Percentiles rank a stretch among this genome's conserved stretches.
These are phyloP conservation scores for Xylaria sp. DNA, from an alignment of 2,329 filamentous ascomycete genomes.

Conservation along the genomic window DNA sequence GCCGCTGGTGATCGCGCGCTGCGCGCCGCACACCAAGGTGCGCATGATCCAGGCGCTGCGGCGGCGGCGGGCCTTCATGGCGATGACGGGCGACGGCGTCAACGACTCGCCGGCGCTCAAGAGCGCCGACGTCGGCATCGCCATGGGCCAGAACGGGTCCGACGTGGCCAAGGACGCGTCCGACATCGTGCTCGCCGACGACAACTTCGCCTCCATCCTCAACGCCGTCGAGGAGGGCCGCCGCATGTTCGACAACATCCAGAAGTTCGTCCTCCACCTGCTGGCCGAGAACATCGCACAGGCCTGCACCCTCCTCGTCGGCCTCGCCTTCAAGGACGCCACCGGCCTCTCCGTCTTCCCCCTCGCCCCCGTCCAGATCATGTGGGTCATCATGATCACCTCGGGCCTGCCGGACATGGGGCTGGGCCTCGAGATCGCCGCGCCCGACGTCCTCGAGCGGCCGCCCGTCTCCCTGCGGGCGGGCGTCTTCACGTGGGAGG, in stretches of 20 bases:
- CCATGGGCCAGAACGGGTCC: constrained; percentile 71
- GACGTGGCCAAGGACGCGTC: constrained; percentile 80
- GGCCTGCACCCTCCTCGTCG: no score
- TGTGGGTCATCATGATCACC: no score
- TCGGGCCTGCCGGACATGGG: no score
- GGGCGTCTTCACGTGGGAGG: no score
- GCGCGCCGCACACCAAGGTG: constrained; percentile 72
- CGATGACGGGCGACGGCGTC: constrained; percentile 76
- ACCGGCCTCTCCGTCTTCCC: no score
- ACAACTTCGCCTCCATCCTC: constrained; percentile 83
- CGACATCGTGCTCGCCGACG: constrained; percentile 85
- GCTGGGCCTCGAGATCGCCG: no score
- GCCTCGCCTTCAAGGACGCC: no score
- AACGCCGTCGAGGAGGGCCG: constrained; percentile 71
- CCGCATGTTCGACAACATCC: constrained; percentile 71
- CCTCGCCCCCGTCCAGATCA: no score
- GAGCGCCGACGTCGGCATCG: constrained; percentile 74
- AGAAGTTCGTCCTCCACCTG: no score
- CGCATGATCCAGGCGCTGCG: constrained; percentile 76
- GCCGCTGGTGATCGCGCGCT: constrained; percentile 70
- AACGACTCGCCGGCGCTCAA: constrained; percentile 76
- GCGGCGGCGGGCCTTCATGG: constrained; percentile 67
- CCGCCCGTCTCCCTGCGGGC: no score
- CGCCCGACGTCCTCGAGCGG: no score
- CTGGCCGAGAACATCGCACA: no score